phyloP scores from a whole-genome alignment of 164 flowering plant species.

The Sextonia rubra region DNA sequence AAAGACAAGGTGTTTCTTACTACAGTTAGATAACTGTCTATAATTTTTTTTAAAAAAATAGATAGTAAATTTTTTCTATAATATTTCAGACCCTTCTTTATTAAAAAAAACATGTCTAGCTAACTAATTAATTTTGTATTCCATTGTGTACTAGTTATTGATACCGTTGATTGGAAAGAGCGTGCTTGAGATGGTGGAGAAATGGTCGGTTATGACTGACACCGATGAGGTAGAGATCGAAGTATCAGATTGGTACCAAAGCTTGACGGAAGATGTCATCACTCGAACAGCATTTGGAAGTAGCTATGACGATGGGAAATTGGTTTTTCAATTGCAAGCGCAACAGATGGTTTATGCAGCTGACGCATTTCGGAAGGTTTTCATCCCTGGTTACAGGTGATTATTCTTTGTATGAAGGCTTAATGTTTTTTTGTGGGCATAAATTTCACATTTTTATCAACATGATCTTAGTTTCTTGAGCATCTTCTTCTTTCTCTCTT shows the following conservation, averaged over 20 bases:
- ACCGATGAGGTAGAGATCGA: constrained; percentile 75
- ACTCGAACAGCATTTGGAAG: constrained; percentile 73
- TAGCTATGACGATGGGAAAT: constrained; percentile 78
- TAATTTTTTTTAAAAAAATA: too few species aligned
- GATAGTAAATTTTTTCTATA: too few species aligned
- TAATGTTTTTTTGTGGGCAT: too few species aligned
- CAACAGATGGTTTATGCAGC: constrained; percentile 76
- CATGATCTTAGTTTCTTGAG: too few species aligned
- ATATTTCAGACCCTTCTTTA: too few species aligned
- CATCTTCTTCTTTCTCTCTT: background rate
- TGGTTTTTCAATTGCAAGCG: constrained; percentile 68
- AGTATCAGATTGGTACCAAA: constrained; percentile 70
- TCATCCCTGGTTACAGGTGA: constrained; percentile 86
- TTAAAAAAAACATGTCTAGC: background rate
- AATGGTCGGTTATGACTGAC: constrained; percentile 43
- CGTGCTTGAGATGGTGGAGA: constrained; percentile 62
- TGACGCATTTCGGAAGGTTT: constrained; percentile 72
- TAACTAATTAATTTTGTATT: background rate
- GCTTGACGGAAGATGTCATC: constrained; percentile 67
- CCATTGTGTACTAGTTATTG: constrained; percentile 21
- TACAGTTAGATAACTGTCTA: too few species aligned
- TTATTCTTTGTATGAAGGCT: too few species aligned
- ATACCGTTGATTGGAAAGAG: constrained; percentile 75
- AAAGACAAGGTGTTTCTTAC: too few species aligned
- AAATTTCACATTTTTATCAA: too few species aligned